Evolutionary conservation across 164 flowering plant species (phyloP).

Genomic region (Dillenia turbinata): DNA sequence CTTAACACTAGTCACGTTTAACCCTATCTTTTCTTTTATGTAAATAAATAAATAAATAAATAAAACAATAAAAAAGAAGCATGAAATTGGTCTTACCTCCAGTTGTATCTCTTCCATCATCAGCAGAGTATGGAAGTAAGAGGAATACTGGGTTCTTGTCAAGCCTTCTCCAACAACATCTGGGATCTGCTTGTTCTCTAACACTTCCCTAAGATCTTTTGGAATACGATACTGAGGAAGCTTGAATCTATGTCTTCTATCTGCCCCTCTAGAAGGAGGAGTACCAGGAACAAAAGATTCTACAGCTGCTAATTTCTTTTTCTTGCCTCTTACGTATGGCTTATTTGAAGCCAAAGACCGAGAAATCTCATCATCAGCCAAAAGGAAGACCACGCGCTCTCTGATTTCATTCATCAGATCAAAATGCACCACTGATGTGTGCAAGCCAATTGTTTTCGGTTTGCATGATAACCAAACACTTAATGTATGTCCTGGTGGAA

Average conservation of each 20-base stretch:
- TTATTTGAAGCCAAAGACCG: constrained; percentile 48
- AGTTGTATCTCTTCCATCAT: constrained; percentile 80
- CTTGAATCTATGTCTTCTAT: constrained; percentile 19
- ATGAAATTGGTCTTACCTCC: constrained; percentile 48
- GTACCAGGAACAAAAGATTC: constrained; percentile 38
- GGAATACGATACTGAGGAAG: constrained; percentile 66
- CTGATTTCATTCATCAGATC: constrained; percentile 54
- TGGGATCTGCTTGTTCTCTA: constrained; percentile 55
- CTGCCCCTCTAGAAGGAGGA: constrained; percentile 39
- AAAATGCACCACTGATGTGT: constrained; percentile 65
- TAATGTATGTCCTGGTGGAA: constrained; percentile 56
- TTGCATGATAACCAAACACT: constrained; percentile 87
- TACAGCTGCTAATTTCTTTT: constrained; percentile 29
- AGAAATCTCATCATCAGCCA: constrained; percentile 79
- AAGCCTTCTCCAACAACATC: constrained; percentile 50
- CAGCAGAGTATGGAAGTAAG: constrained; percentile 54
- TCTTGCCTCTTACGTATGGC: constrained; percentile 48
- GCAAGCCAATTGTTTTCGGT: constrained; percentile 70
- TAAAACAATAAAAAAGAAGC: not conserved
- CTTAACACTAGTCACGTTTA: not conserved
- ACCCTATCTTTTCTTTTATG: no score
- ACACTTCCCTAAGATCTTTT: constrained; percentile 33
- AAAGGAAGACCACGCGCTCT: constrained; percentile 66
- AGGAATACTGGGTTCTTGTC: constrained; percentile 38
- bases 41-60: not conserved